A percentile compares a stretch with the other conserved stretches of the same genome.
These are phyloP conservation scores for Blumeria graminis DNA, from an alignment of 2,329 filamentous ascomycete species.

Conservation along the genomic window DNA sequence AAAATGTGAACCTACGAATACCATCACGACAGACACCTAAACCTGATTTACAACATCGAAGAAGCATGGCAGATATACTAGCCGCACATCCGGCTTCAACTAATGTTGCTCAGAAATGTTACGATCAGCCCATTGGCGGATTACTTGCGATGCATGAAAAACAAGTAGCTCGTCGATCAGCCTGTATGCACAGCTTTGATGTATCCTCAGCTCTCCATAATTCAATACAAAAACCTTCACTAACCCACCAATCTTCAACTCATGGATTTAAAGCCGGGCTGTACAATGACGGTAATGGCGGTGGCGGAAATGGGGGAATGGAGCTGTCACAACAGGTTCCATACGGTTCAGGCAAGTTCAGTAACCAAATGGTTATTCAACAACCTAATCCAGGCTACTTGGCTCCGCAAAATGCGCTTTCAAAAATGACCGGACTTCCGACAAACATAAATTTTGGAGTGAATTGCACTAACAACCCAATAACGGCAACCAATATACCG, in stretches of 20 bases:
- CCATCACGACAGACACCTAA: constrained; percentile 3
- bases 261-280: constrained; percentile 7
- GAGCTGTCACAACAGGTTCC: background rate
- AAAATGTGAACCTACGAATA: constrained; percentile 14
- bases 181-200: constrained; percentile 10
- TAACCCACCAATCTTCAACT: constrained; percentile 2
- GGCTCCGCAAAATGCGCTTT: constrained; percentile 4
- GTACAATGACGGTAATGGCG: constrained; percentile 10
- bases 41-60: constrained; percentile 13
- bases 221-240: background rate
- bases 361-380: too few relatives aligned
- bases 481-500: background rate
- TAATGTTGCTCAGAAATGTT: constrained; percentile 4
- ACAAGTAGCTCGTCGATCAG: constrained; percentile 7
- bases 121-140: constrained; percentile 9
- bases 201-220: constrained; percentile 2
- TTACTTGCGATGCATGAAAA: constrained; percentile 14
- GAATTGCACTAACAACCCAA: background rate
- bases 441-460: background rate
- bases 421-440: constrained; percentile 3
- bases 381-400: constrained; percentile 9
- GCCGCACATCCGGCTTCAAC: constrained; percentile 24
- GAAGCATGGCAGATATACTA: constrained; percentile 22
- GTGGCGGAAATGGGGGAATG: background rate
- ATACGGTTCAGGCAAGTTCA: too few relatives aligned